Evolutionary conservation across 495 filamentous ascomycete species (phyloP).

Genomic region (Podospora conica): DNA sequence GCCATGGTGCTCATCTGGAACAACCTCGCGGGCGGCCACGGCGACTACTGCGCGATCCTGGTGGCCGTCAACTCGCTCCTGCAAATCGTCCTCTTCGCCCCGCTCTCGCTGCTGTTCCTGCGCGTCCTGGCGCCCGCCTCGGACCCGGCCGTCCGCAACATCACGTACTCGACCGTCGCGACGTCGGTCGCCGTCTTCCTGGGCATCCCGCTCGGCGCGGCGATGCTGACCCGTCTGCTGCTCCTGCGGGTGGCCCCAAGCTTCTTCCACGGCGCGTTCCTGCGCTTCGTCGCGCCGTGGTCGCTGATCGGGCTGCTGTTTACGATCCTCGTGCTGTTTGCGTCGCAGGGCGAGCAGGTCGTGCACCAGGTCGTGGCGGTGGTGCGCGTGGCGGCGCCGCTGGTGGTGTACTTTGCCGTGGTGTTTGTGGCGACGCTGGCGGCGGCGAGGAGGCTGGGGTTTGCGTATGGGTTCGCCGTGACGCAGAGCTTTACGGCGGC

Average conservation of each 20-base stretch:
- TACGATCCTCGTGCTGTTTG: conserved; percentile 81
- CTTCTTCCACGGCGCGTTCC: conserved; percentile 64
- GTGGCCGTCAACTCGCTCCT: conserved; percentile 83
- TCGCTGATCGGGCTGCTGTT: conserved; percentile 79
- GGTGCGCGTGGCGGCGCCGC: conserved; percentile 68
- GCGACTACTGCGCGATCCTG: conserved; percentile 83
- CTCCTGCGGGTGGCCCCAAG: conserved; percentile 50
- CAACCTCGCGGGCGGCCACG: conserved; percentile 57
- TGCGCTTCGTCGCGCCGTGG: conserved; percentile 64
- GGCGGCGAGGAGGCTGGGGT: conserved; percentile 53
- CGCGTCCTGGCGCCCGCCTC: conserved; percentile 51
- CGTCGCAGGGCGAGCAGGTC: conserved; percentile 70
- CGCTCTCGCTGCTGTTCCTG: conserved; percentile 73
- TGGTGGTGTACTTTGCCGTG: conserved; percentile 71
- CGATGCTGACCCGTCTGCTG: conserved; percentile 64
- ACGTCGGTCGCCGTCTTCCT: conserved; percentile 78
- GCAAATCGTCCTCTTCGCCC: conserved; percentile 83
- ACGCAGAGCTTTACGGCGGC: conserved; percentile 93
- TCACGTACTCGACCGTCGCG: conserved; percentile 67
- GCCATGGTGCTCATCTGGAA: conserved; percentile 56
- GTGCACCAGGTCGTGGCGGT: conserved; percentile 82
- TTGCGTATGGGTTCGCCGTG: conserved; percentile 62
- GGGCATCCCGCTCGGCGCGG: conserved; percentile 76
- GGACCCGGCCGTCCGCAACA: conserved; percentile 25
- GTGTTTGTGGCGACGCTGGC: conserved; percentile 67